Evolutionary conservation across 768 basidiomycete genomes (phyloP).

Genomic region (Gyrodon lividus): DNA sequence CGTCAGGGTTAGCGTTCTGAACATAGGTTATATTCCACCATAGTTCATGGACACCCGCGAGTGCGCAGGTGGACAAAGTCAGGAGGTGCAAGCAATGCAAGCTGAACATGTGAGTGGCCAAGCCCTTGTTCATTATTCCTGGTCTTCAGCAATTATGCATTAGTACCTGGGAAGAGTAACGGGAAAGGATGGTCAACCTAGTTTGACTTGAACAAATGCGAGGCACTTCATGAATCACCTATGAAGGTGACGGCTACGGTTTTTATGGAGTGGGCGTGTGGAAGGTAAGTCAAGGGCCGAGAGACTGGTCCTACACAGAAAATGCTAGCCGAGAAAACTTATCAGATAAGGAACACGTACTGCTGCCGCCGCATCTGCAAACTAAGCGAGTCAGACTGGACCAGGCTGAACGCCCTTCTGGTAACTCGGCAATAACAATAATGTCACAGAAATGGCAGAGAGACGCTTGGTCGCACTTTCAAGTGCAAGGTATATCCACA

Average conservation of each 20-base stretch:
- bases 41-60: conserved; percentile 67
- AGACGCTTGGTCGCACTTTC: too few species aligned
- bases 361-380: too few species aligned
- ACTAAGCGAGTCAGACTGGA: too few species aligned
- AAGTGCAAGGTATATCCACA: too few species aligned
- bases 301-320: too few species aligned
- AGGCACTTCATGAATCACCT: neutral
- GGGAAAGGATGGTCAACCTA: neutral
- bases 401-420: too few species aligned
- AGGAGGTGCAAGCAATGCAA: conserved; percentile 16
- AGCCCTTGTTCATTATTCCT: neutral
- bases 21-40: conserved; percentile 96
- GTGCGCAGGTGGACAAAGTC: conserved; percentile 33
- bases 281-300: too few species aligned
- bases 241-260: neutral
- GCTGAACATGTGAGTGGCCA: neutral
- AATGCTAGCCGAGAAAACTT: neutral
- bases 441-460: too few species aligned
- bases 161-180: neutral
- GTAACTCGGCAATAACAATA: neutral
- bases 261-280: neutral
- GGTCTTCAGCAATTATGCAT: neutral
- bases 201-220: neutral
- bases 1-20: conserved; percentile 78
- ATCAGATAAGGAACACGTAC: conserved; percentile 8